phyloP scores from a whole-genome alignment of 2,329 filamentous ascomycete species.

The Diaporthe citrichinensis region DNA sequence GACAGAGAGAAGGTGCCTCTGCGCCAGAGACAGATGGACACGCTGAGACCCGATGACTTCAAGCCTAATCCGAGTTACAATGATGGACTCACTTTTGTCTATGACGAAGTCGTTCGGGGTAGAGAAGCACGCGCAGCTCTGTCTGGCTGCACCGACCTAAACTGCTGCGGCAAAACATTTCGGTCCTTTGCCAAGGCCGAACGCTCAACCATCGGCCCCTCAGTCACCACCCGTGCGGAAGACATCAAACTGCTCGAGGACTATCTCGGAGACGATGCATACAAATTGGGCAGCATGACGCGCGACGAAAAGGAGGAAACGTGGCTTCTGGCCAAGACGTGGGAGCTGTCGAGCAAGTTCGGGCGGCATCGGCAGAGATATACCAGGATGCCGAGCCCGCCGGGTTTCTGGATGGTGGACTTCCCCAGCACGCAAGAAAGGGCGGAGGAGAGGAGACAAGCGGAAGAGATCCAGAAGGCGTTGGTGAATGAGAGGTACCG shows the following conservation, averaged over 20 bases:
- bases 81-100: constrained; percentile 80
- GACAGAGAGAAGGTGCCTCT: constrained; percentile 51
- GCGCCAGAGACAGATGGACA: constrained; percentile 68
- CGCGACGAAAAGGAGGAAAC: constrained; percentile 73
- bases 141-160: constrained; percentile 79
- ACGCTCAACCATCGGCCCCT: constrained; percentile 54
- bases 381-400: constrained; percentile 79
- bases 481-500: constrained; percentile 80
- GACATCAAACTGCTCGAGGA: constrained; percentile 68
- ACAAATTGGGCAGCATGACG: constrained; percentile 71
- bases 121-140: constrained; percentile 78
- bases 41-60: constrained; percentile 80
- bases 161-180: constrained; percentile 83
- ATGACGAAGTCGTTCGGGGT: constrained; percentile 79
- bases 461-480: constrained; percentile 72
- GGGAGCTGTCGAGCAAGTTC: constrained; percentile 79
- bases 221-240: constrained; percentile 51
- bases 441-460: constrained; percentile 74
- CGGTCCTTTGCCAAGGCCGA: constrained; percentile 73
- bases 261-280: constrained; percentile 71
- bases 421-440: constrained; percentile 91
- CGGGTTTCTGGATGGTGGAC: constrained; percentile 91
- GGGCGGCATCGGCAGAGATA: constrained; percentile 85
- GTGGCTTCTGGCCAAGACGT: constrained; percentile 82
- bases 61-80: constrained; percentile 83